Evolutionary conservation across 306 rosid species (phyloP), one percentile per base, ranked within the genome.

Genomic region (Castanea crenata): DNA sequence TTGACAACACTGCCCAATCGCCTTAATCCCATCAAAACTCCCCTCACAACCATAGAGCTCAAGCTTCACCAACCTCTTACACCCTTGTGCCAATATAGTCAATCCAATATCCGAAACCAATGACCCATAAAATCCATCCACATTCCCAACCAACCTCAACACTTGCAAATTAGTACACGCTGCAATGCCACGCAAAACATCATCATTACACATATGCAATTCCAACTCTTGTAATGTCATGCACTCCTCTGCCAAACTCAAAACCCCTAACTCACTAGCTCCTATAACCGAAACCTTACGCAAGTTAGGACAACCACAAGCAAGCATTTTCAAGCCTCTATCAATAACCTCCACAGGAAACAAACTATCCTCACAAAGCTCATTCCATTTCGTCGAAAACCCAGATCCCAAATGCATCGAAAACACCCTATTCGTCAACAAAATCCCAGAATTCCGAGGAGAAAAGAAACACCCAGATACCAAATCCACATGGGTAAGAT

Each of bases 41-140:
- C 98, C 98, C 69, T 94, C 96, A 62, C 97, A 94, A 6, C 96
- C 97, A 54, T 71, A 55, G 6, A 94, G 97, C 84, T 94, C 97
- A 51, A 94, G 91, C 86, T 89, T 94, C 81, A 94, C 96, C 73
- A 94, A 10, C 81, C 96, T 87, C 78, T 79, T 85, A 77, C 98
- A 94, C 76, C 98, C 98, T 65, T 89, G 97, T 8, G 98, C 98
- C 51, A 94, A 78, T 81, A 94, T 89, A 12, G 97, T 94, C 69
- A 92, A 78, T 56, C 98, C 98, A 54, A 92, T 82, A 74, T 94
- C 98, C 9, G 97, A 88, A 52, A 94, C 92, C 76, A 88, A 81
- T 0, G 96, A 92, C 8, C 81, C 78, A 49, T 85, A 94, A 10
- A 94, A 86, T 35, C 87, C 91, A 12, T 80, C 85, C 3, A 90